Evolutionary conservation across 495 filamentous ascomycete genomes (phyloP).

Genomic region (Trichocladium antarcticum): DNA sequence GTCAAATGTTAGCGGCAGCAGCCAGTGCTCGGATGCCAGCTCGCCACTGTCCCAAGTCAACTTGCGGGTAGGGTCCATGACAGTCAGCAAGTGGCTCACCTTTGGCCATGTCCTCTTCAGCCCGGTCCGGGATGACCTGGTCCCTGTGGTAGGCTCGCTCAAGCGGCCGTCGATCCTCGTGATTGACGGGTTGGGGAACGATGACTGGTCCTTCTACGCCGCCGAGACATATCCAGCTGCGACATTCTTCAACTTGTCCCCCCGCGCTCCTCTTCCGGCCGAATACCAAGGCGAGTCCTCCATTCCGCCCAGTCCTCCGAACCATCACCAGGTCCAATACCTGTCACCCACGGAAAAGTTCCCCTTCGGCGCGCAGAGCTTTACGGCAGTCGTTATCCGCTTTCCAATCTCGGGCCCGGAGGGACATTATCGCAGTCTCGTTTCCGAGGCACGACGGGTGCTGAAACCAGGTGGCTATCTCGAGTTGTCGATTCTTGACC

Average conservation of each 20-base stretch:
- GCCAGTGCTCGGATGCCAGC: slow-evolving; percentile 40
- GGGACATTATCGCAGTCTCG: slow-evolving; percentile 59
- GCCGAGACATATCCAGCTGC: slow-evolving; percentile 81
- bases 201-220: slow-evolving; percentile 98
- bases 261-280: slow-evolving; percentile 33
- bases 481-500: slow-evolving; percentile 73
- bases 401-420: slow-evolving; percentile 73
- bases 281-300: slow-evolving; percentile 26
- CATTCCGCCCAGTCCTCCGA: slow-evolving; percentile 55
- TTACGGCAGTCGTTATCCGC: slow-evolving; percentile 74
- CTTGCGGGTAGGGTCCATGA: slow-evolving; percentile 64
- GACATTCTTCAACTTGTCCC: slow-evolving; percentile 74
- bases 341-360: slow-evolving; percentile 55
- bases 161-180: slow-evolving; percentile 64
- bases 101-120: slow-evolving; percentile 93
- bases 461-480: slow-evolving; percentile 83
- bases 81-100: slow-evolving; percentile 68
- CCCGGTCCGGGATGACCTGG: slow-evolving; percentile 71
- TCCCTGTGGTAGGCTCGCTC: slow-evolving; percentile 33
- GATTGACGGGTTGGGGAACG: slow-evolving; percentile 71
- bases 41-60: slow-evolving; percentile 64
- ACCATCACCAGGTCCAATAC: slow-evolving; percentile 78
- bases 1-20: slow-evolving; percentile 37
- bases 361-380: slow-evolving; percentile 79
- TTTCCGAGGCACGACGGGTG: slow-evolving; percentile 83